phyloP scores from a whole-genome alignment of 768 basidiomycete species.

The Mycena chlorophos region DNA sequence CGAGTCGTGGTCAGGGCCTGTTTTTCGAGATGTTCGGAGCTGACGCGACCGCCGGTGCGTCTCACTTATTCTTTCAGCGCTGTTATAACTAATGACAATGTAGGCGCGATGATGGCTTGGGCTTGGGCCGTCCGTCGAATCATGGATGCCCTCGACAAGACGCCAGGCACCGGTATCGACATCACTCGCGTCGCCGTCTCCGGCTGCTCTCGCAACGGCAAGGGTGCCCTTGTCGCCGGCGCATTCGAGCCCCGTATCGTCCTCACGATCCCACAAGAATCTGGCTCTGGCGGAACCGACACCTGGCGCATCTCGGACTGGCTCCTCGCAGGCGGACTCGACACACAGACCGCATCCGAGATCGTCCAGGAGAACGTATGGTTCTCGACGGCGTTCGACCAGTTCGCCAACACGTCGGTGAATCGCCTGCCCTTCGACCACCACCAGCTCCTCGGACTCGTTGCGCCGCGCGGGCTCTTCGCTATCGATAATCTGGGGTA shows the following conservation, averaged over 20 bases:
- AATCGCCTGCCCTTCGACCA: slow-evolving; percentile 56
- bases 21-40: slow-evolving; percentile 59
- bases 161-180: slow-evolving; percentile 48
- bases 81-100: neutral
- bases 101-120: slow-evolving; percentile 57
- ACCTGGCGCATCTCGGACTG: slow-evolving; percentile 60
- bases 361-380: slow-evolving; percentile 64
- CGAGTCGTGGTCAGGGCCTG: slow-evolving; percentile 53
- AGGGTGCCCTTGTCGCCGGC: slow-evolving; percentile 47
- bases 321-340: slow-evolving; percentile 41
- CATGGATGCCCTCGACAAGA: slow-evolving; percentile 57
- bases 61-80: neutral
- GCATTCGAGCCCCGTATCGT: slow-evolving; percentile 60
- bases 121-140: slow-evolving; percentile 61
- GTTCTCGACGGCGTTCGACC: slow-evolving; percentile 54
- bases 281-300: slow-evolving; percentile 57
- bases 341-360: slow-evolving; percentile 55
- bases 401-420: slow-evolving; percentile 44
- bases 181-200: slow-evolving; percentile 51
- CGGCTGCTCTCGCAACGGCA: slow-evolving; percentile 62
- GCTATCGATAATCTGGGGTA: slow-evolving; percentile 56
- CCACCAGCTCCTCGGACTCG: slow-evolving; percentile 53
- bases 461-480: slow-evolving; percentile 57
- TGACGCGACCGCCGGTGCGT: slow-evolving; percentile 38
- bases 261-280: slow-evolving; percentile 62